Conservation (phyloP, 768 basidiomycete species). For the Mycena rosella region DNA sequence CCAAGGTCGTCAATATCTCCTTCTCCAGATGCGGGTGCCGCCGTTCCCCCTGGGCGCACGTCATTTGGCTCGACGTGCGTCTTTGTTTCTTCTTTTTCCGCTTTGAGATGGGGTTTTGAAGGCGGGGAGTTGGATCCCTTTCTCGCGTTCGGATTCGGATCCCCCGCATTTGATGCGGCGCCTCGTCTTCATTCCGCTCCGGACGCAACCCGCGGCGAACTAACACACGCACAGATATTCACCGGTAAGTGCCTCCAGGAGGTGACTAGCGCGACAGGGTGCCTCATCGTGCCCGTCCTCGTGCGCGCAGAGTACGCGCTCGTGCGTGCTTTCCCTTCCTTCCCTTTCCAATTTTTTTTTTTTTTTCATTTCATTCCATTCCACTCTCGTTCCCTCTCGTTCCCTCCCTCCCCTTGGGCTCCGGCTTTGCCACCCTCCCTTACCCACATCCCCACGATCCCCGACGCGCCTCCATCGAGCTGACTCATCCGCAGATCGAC, state of each 20-base stretch:
- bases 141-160: no score
- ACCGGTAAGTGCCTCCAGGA: neutral
- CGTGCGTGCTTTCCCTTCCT: neutral
- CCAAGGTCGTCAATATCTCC: neutral
- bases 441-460: no score
- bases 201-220: no score
- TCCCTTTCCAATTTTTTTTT: neutral
- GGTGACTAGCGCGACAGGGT: neutral
- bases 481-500: no score
- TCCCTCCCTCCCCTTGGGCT: neutral
- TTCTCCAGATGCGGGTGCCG: neutral
- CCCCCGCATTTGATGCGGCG: no score
- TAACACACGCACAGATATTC: neutral
- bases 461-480: no score
- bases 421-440: no score
- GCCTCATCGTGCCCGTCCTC: constrained; percentile 1
- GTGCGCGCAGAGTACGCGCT: neutral
- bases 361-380: no score
- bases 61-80: constrained; percentile 1
- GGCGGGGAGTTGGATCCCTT: no score
- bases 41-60: neutral
- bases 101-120: no score
- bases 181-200: no score
- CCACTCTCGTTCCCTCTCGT: no score
- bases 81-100: neutral